Base-by-base conservation (phyloP, 1,284 basidiomycete genomes). In the Marasmius fiardii region DNA sequence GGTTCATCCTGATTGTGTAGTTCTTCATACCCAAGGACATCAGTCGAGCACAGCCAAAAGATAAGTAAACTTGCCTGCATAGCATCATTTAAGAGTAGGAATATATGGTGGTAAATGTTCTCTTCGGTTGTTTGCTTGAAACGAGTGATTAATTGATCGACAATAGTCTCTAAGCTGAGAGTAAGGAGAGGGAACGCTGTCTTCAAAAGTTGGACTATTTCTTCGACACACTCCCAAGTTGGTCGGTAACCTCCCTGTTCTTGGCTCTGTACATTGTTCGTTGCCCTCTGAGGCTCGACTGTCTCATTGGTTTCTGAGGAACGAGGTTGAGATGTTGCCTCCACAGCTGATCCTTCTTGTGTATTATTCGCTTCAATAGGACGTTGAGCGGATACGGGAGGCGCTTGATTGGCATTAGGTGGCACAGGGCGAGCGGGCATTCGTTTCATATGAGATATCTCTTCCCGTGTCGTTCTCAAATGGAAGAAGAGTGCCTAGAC, bases 111-210 rank as follows among this genome's bases (percentile, higher is more conserved):
- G 74, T 98, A 98, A 18, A 95, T 89, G 64, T 99, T 96, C 71
- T 99, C 97, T 62, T 99, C 97, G 1, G 87, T 83, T 6, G 85
- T 82, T 1, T 92, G 85, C 72, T 98, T 98, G 78, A 98, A 98
- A 45, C 95, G 86, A 60, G 88, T 84, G 43, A 87, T 82, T 62
- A 99, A 91, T 72, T 99, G 96, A 65, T 99, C 97, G 20, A 97
- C 92, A 80, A 99, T 92, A 48, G 95, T 97, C 74, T 99, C 97
- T 80, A 99, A 83, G 54, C 93, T 97, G 31, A 98, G 78, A 24
- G 96, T 93, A 21, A 99, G 81, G 16, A 99, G 81, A 0, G 97
- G 97, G 78, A 97, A 98, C 1, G 93, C 91, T 0, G 96, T 98
- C 77, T 99, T 99, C 65, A 99, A 80, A 54, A 95, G 89, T 67